Evolutionary conservation across 352 stramenopile species (phyloP).

Genomic region (Saprolegnia parasitica): DNA sequence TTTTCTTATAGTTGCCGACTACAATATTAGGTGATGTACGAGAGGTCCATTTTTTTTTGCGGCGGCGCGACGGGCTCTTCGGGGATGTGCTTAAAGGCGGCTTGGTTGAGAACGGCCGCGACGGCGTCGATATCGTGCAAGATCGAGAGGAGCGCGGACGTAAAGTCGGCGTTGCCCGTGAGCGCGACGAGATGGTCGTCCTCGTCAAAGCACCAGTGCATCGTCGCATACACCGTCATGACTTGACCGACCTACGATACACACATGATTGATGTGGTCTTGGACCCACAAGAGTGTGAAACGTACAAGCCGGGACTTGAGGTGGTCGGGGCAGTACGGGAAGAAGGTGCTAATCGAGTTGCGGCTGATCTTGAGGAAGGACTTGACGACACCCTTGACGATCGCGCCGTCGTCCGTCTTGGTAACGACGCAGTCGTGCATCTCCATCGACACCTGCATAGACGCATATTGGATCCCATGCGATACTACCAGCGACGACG

Average conservation of each 20-base stretch:
- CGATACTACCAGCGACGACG: background rate
- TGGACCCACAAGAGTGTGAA: background rate
- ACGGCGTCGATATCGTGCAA: slow-evolving; percentile 16
- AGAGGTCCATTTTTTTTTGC: slow-evolving; percentile 3
- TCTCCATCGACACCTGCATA: slow-evolving; percentile 14
- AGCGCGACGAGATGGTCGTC: slow-evolving; percentile 9
- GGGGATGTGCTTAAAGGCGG: background rate
- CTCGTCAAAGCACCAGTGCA: slow-evolving; percentile 28
- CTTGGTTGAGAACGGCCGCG: background rate
- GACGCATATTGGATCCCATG: background rate
- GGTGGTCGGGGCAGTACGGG: slow-evolving; percentile 17
- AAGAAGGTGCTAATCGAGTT: slow-evolving; percentile 22
- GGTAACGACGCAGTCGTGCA: slow-evolving; percentile 15
- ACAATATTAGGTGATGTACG: background rate
- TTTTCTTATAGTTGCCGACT: too few species aligned
- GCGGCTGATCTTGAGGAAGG: slow-evolving; percentile 27
- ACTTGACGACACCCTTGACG: slow-evolving; percentile 15
- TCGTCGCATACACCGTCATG: slow-evolving; percentile 10
- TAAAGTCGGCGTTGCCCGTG: slow-evolving; percentile 18
- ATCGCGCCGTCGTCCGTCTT: slow-evolving; percentile 28
- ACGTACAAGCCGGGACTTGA: slow-evolving; percentile 19
- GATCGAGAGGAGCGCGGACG: slow-evolving; percentile 6
- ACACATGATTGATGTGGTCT: background rate
- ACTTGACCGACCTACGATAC: slow-evolving; percentile 19
- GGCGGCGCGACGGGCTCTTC: background rate